phyloP scores from a whole-genome alignment of 2,329 filamentous ascomycete species.

The Cladophialophora exuberans region DNA sequence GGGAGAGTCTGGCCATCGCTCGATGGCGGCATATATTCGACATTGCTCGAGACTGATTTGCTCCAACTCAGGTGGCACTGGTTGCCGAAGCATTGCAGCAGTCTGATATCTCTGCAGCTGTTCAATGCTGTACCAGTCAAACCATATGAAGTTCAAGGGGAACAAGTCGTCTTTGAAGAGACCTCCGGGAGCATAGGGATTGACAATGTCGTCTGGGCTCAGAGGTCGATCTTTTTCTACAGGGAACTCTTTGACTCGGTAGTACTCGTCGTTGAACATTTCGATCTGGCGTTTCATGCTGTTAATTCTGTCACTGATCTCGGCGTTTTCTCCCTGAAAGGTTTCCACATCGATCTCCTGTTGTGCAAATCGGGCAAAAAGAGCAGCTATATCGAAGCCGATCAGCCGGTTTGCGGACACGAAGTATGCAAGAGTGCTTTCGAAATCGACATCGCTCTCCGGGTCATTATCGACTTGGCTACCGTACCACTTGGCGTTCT shows the following conservation, averaged over 20 bases:
- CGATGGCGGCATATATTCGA: slow-evolving; percentile 77
- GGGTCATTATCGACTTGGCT: slow-evolving; percentile 64
- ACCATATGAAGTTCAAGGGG: slow-evolving; percentile 71
- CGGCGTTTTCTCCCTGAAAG: slow-evolving; percentile 65
- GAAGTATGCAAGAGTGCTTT: slow-evolving; percentile 68
- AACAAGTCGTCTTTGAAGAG: slow-evolving; percentile 73
- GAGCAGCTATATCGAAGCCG: slow-evolving; percentile 76
- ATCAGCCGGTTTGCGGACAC: slow-evolving; percentile 71
- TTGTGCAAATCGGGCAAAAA: slow-evolving; percentile 70
- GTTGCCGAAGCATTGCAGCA: slow-evolving; percentile 58
- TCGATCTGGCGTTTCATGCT: slow-evolving; percentile 58
- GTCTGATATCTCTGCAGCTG: slow-evolving; percentile 81
- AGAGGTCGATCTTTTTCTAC: slow-evolving; percentile 50
- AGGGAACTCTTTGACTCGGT: slow-evolving; percentile 67
- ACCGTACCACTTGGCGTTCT: slow-evolving; percentile 65
- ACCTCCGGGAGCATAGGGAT: slow-evolving; percentile 71
- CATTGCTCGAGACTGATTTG: slow-evolving; percentile 70
- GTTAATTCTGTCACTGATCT: slow-evolving; percentile 51
- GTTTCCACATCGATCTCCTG: slow-evolving; percentile 64
- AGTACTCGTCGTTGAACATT: slow-evolving; percentile 63
- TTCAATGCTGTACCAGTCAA: slow-evolving; percentile 78
- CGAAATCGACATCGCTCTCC: slow-evolving; percentile 52
- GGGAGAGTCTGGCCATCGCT: slow-evolving; percentile 70
- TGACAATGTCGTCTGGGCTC: slow-evolving; percentile 68
- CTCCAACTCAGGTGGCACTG: slow-evolving; percentile 58